Percentiles rank a stretch among this genome's conserved stretches.
Evolutionary conservation across 2,329 filamentous ascomycete genomes (phyloP).

Genomic region (Triangularia setosa): DNA sequence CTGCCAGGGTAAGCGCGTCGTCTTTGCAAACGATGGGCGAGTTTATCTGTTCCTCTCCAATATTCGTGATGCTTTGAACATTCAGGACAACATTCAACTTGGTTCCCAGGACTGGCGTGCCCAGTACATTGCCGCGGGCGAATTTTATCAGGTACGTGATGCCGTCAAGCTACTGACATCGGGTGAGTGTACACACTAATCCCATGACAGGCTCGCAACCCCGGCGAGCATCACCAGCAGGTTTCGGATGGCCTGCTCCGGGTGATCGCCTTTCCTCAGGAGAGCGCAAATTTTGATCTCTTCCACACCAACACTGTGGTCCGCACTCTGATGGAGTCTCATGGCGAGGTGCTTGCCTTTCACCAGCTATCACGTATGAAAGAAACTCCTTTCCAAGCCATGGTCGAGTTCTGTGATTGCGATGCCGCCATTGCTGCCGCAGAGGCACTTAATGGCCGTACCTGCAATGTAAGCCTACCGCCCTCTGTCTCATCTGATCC

Average conservation of each 20-base stretch:
- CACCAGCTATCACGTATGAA: constrained; percentile 39
- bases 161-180: neutral
- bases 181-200: neutral
- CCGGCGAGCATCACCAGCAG: neutral
- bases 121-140: constrained; percentile 41
- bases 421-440: constrained; percentile 41
- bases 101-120: constrained; percentile 45
- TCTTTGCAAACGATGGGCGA: constrained; percentile 37
- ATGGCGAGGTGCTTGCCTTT: constrained; percentile 53
- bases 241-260: constrained; percentile 53
- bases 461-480: constrained; percentile 33
- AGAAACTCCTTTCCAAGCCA: constrained; percentile 42
- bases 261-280: constrained; percentile 41
- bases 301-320: constrained; percentile 38
- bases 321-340: constrained; percentile 38
- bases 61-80: constrained; percentile 54
- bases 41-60: constrained; percentile 57
- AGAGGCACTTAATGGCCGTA: constrained; percentile 37
- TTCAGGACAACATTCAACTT: constrained; percentile 43
- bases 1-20: constrained; percentile 37
- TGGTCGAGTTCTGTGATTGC: constrained; percentile 52
- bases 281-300: constrained; percentile 4
- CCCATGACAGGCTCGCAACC: neutral
- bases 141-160: constrained; percentile 39
- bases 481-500: neutral